Evolutionary conservation across 2,329 filamentous ascomycete species (phyloP), one percentile per base, ranked within the genome.

Genomic region (Claviceps capensis): DNA sequence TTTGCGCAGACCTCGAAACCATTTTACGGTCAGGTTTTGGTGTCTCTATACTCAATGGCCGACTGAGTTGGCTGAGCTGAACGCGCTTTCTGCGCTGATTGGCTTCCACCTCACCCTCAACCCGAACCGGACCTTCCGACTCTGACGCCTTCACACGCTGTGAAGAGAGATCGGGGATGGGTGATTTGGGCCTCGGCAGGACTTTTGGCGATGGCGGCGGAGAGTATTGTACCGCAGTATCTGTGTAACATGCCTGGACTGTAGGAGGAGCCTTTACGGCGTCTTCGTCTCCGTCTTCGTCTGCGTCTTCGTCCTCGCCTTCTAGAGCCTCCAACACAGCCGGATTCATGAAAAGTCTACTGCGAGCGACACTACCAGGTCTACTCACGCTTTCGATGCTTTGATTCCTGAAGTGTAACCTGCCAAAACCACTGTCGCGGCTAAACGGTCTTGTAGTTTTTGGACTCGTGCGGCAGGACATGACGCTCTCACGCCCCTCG

Each of bases 191-290:
- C 0, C 72, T 65, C 9, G 62, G 55, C 4, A 74, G 55, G 5
- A 74, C 52, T 59, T 72, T 74, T 1, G 88, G 88, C 2, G 88
- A 94, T 3, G 84, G 76, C 1, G 88, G 88, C 46, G 88, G 89
- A 37, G 88, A 93, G 61, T 79, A 93, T 65, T 96, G 90, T 36
- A 88, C 76, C 3, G 83, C 86, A n/a, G 77, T 78, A 61, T 94
- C 86, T 41, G 79, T 77, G 69, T 93, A 94, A 53, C 74, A 88
- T 40, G 42, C n/a, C 48, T 23, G 50, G 6, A 26, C 62, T 2
- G 57, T 57, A 17, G 63, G 56, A n/a, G 63, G 55, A 50, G 60
- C 34, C 16, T 60, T 54, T 51, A 67, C 64, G 6, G 48, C 64
- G 57, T 76, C 70, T 41, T 75, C 74, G 59, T 79, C 74, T 42